A percentile compares a stretch with the other conserved stretches of the same genome.
Conservation (phyloP, 2,329 filamentous ascomycete species). For the Colletotrichum musicola region DNA sequence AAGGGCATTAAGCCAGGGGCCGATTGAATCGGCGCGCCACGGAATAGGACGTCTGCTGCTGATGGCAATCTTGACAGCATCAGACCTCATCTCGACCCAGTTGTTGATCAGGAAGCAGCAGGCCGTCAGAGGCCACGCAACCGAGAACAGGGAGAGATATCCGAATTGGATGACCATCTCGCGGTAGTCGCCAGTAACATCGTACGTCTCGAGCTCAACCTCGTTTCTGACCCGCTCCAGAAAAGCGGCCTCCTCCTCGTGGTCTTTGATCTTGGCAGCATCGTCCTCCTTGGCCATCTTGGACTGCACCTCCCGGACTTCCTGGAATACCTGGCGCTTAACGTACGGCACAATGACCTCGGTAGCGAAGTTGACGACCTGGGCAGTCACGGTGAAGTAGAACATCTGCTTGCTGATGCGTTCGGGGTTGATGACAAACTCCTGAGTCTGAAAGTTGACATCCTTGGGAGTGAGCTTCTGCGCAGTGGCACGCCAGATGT, state of each 20-base stretch:
- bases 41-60: conserved; percentile 91
- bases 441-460: conserved; percentile 72
- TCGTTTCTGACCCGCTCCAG: conserved; percentile 85
- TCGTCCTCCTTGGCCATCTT: conserved; percentile 68
- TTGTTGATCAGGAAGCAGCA: conserved; percentile 94
- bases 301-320: conserved; percentile 81
- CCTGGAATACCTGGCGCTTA: conserved; percentile 82
- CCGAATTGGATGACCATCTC: conserved; percentile 93
- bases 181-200: conserved; percentile 89
- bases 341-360: conserved; percentile 88
- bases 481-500: conserved; percentile 82
- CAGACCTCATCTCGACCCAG: conserved; percentile 93
- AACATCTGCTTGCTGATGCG: conserved; percentile 92
- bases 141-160: conserved; percentile 91
- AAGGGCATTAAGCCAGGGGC: conserved; percentile 88
- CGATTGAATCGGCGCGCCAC: conserved; percentile 92
- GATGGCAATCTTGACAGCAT: conserved; percentile 93
- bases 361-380: conserved; percentile 87
- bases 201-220: conserved; percentile 84
- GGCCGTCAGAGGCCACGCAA: conserved; percentile 94
- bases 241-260: conserved; percentile 83
- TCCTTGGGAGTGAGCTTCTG: conserved; percentile 81
- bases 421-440: conserved; percentile 85
- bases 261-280: conserved; percentile 67
- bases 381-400: conserved; percentile 94